Conservation (phyloP, 257 asterid genomes). For the Anisodus acutangulus region DNA sequence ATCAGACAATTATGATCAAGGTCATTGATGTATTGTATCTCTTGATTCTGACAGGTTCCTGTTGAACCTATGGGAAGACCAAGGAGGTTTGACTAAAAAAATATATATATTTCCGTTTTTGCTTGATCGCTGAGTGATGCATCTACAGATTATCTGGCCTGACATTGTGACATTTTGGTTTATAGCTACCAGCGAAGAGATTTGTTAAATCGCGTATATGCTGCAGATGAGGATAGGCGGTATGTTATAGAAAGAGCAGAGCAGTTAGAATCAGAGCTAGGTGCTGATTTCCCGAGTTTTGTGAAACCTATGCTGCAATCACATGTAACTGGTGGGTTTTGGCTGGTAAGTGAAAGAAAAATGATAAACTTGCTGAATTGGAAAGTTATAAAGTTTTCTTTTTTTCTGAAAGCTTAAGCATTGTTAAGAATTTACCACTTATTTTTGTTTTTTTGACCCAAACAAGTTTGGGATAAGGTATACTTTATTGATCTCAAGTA, state of each 20-base stretch:
- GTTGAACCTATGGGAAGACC: conserved; percentile 61
- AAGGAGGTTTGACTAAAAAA: conserved; percentile 40
- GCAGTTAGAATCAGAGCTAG: conserved; percentile 53
- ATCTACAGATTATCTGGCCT: conserved; percentile 30
- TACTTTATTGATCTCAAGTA: neutral
- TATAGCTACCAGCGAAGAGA: conserved; percentile 53
- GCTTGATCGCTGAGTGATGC: conserved; percentile 13
- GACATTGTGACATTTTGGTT: neutral
- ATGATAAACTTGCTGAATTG: conserved; percentile 4
- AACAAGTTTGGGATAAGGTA: neutral
- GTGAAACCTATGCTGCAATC: conserved; percentile 68
- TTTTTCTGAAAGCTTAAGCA: neutral
- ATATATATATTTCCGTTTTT: neutral
- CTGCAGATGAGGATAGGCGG: conserved; percentile 58
- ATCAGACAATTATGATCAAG: neutral
- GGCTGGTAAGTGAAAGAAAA: conserved; percentile 58
- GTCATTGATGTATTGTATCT: neutral
- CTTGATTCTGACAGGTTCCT: conserved; percentile 49
- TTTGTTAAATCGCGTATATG: conserved; percentile 66
- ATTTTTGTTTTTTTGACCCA: neutral
- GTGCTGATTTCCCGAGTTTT: conserved; percentile 55
- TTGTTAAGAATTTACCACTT: neutral
- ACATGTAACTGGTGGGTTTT: conserved; percentile 73
- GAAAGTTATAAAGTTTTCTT: neutral
- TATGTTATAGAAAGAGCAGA: conserved; percentile 52